phyloP scores from a whole-genome alignment of 805 yeast species.

The Hanseniaspora pseudoguilliermondii region DNA sequence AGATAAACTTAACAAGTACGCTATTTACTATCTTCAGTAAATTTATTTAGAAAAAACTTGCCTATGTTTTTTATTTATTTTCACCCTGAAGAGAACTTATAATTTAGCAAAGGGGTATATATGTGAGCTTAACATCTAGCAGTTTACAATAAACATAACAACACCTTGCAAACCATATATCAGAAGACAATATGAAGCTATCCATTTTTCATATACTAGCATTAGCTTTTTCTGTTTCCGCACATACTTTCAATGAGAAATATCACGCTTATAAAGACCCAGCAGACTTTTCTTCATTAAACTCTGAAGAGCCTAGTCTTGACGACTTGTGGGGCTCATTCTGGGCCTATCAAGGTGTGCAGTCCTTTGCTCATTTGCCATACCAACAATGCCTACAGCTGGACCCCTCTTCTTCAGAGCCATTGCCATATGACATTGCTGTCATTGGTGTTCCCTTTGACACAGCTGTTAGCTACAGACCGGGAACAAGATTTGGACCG shows the following conservation, averaged over 20 bases:
- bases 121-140: too few species aligned
- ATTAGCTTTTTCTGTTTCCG: background rate
- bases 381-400: constrained; percentile 44
- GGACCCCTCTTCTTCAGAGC: constrained; percentile 21
- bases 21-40: too few species aligned
- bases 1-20: too few species aligned
- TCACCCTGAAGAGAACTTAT: too few species aligned
- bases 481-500: constrained; percentile 80
- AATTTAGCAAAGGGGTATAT: too few species aligned
- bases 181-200: background rate
- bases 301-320: constrained; percentile 27
- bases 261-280: constrained; percentile 6
- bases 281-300: background rate
- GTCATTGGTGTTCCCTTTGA: constrained; percentile 74
- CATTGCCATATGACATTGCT: constrained; percentile 47
- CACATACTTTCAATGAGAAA: background rate
- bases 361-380: constrained; percentile 64
- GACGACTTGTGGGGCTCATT: constrained; percentile 57
- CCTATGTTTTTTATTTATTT: too few species aligned
- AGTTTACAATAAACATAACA: too few species aligned
- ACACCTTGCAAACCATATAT: too few species aligned
- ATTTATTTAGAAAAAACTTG: too few species aligned
- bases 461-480: constrained; percentile 63
- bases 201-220: background rate
- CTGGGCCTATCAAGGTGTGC: constrained; percentile 60